Base-by-base conservation (phyloP, 2,329 filamentous ascomycete genomes). In the Coccinonectria pachysandricola region DNA sequence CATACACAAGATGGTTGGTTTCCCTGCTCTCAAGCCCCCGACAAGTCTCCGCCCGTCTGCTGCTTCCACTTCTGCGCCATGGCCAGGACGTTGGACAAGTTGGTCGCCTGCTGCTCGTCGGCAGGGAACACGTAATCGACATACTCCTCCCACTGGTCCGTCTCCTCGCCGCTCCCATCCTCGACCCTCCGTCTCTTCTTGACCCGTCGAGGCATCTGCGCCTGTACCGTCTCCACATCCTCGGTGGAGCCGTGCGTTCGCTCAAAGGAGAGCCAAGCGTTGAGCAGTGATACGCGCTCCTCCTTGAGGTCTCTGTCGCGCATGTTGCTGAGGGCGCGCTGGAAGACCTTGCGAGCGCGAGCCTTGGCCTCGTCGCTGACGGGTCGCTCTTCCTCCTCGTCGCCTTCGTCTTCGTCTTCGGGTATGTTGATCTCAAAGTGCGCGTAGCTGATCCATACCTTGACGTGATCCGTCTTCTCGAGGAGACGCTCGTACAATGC, bases 371-470 rank as follows among this genome's bases (percentile, higher is more conserved):
- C 78, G 12, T 91, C 84, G 56, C 79, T 85, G 47, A 93, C 71
- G 3, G 58, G 78, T 59, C 46, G 74, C 62, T 79, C 75, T 33
- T 77, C 73, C 12, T 71, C 73, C 62, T 78, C 74, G 32, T 76
- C 71, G 11, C 71, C 72, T 4, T 57, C 60, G 8, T 66, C 76
- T 20, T 74, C 72, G 27, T 74, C 71, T 31, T 93, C 86, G 22
- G 86, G 85, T 0, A 94, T 77, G 52, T 91, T 88, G 62, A 96
- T 84, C 57, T 98, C 91, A 49, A 98, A 96, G 54, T 92, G 83
- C n/a, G 91, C 91, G 59, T 88, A 98, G 54, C 83, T 88, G 56
- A 91, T 93, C 91, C 91, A 98, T 34, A 98, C 91, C 65, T 96
- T 98, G 65, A 95, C 86, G 50, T 98, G 91, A 48, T 91, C 79